Evolutionary conservation across 805 yeast genomes (phyloP).

Genomic region (Nakazawaea pomicola): DNA sequence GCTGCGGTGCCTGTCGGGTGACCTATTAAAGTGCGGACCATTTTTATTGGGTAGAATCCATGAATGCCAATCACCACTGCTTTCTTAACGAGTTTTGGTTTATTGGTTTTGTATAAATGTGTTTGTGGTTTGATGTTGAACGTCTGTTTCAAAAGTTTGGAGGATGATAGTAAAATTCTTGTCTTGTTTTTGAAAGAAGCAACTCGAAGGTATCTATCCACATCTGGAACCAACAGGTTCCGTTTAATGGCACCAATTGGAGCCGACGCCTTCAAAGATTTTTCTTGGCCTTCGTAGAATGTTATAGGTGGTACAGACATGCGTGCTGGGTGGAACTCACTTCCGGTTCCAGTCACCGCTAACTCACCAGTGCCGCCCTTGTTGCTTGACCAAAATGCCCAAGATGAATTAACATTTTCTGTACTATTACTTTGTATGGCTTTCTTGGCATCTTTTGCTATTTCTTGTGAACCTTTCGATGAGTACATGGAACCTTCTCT

Average conservation of each 20-base stretch:
- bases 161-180: slow-evolving; percentile 19
- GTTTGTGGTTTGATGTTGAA: slow-evolving; percentile 21
- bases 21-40: slow-evolving; percentile 80
- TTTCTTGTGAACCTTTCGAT: slow-evolving; percentile 17
- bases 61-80: slow-evolving; percentile 90
- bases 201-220: slow-evolving; percentile 22
- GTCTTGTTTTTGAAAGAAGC: slow-evolving; percentile 21
- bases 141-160: slow-evolving; percentile 15
- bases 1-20: slow-evolving; percentile 90
- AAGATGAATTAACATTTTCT: slow-evolving; percentile 19
- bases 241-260: slow-evolving; percentile 11
- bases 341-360: slow-evolving; percentile 25
- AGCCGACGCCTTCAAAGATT: slow-evolving; percentile 2
- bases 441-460: slow-evolving; percentile 20
- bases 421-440: slow-evolving; percentile 18
- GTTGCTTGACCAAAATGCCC: slow-evolving; percentile 22
- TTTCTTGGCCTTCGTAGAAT: slow-evolving; percentile 24
- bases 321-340: slow-evolving; percentile 22
- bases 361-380: slow-evolving; percentile 18
- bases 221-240: slow-evolving; percentile 21
- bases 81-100: slow-evolving; percentile 28
- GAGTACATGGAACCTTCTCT: slow-evolving; percentile 15
- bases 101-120: slow-evolving; percentile 23
- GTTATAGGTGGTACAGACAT: slow-evolving; percentile 23
- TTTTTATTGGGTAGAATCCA: slow-evolving; percentile 87